These are phyloP conservation scores for Vanrija humicola DNA, from an alignment of 1,284 basidiomycete species.

Conservation along the genomic window DNA sequence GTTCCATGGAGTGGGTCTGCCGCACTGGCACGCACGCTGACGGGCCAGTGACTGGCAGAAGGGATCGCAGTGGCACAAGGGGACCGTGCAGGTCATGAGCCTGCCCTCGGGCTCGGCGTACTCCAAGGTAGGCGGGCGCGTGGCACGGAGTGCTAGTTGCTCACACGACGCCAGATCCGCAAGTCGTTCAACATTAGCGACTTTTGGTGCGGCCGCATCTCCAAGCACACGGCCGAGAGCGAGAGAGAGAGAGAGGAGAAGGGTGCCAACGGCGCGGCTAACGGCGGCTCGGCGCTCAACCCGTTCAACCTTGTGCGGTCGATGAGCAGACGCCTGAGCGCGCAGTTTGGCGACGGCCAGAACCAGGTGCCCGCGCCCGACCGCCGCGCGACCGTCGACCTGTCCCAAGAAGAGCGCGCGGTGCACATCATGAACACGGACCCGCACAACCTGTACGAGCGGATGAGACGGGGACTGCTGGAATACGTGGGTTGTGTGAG, in stretches of 20 bases:
- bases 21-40: background rate
- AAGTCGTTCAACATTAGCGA: slow-evolving; percentile 31
- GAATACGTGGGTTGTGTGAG: slow-evolving; percentile 30
- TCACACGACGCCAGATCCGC: slow-evolving; percentile 17
- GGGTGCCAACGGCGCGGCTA: background rate
- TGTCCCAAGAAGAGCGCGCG: slow-evolving; percentile 24
- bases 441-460: slow-evolving; percentile 37
- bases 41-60: slow-evolving; percentile 29
- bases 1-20: slow-evolving; percentile 30
- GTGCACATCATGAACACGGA: slow-evolving; percentile 24
- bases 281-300: background rate
- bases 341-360: background rate
- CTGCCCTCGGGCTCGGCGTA: slow-evolving; percentile 16
- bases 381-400: slow-evolving; percentile 9
- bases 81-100: slow-evolving; percentile 24
- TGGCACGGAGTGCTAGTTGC: background rate
- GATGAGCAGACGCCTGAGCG: background rate
- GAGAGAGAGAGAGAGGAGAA: background rate
- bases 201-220: slow-evolving; percentile 36
- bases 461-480: slow-evolving; percentile 40
- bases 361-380: background rate
- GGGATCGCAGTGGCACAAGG: slow-evolving; percentile 22
- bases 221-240: slow-evolving; percentile 7
- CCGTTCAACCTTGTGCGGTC: background rate
- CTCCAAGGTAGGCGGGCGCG: slow-evolving; percentile 1